Conservation (phyloP, 768 basidiomycete genomes). For the Psilocybe subaeruginosa region DNA sequence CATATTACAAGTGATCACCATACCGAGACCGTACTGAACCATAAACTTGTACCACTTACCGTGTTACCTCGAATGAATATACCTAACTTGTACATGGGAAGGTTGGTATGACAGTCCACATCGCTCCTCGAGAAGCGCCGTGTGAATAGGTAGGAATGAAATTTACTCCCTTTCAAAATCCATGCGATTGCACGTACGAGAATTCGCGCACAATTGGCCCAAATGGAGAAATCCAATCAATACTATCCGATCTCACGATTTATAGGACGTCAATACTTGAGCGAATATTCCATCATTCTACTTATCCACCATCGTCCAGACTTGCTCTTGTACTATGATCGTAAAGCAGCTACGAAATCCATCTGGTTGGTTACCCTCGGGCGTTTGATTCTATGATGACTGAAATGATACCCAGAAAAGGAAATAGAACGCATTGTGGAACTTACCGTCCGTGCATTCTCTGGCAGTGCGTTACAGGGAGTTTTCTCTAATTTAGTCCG, state of each 20-base stretch:
- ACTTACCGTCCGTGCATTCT: background rate
- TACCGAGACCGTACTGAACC: no score
- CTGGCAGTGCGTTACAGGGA: background rate
- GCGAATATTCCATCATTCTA: background rate
- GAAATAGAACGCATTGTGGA: background rate
- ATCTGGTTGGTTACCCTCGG: background rate
- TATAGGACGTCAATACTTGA: background rate
- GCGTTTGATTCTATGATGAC: background rate
- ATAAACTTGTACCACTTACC: no score
- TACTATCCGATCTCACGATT: background rate
- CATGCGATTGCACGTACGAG: background rate
- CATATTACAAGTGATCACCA: no score
- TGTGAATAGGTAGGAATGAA: no score
- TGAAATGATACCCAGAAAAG: background rate
- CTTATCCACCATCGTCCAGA: background rate
- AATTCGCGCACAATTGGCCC: background rate
- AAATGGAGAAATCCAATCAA: background rate
- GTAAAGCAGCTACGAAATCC: background rate
- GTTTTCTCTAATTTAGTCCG: background rate
- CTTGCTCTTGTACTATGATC: background rate
- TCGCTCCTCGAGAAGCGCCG: no score
- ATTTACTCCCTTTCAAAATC: no score
- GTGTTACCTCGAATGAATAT: no score
- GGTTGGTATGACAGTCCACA: no score
- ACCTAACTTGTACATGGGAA: no score